A percentile compares a stretch with the other conserved stretches of the same genome.
These are phyloP conservation scores for Centella asiatica DNA, from an alignment of 129 eudicot species.

Conservation along the genomic window DNA sequence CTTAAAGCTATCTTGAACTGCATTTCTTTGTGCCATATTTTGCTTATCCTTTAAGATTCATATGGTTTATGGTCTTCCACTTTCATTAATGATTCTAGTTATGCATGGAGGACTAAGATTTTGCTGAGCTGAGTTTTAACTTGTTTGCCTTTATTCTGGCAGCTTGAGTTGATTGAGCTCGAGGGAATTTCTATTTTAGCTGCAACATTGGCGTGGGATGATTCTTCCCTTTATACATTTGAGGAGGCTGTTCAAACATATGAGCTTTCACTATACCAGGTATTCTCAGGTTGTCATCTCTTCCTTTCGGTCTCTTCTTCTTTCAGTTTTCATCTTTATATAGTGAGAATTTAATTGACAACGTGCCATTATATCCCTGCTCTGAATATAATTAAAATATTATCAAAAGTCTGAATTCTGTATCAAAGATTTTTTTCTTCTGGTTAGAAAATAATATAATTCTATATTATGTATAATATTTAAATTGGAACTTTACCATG, in stretches of 20 bases:
- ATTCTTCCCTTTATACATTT: conserved; percentile 32
- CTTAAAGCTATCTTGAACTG: not conserved
- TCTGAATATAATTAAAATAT: no score
- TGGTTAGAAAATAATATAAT: no score
- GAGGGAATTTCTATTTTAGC: conserved; percentile 52
- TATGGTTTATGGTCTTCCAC: not conserved
- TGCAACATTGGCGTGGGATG: conserved; percentile 62
- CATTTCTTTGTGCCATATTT: not conserved
- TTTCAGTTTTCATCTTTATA: not conserved
- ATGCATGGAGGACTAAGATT: conserved; percentile 5
- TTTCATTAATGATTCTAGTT: not conserved
- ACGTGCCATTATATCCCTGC: not conserved
- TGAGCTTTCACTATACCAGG: conserved; percentile 54
- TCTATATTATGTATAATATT: no score
- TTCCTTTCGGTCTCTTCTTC: conserved; percentile 7
- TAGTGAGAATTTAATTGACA: not conserved
- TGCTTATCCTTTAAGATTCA: not conserved
- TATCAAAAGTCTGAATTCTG: no score
- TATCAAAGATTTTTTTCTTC: no score
- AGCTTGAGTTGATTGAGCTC: conserved; percentile 50
- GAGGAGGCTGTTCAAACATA: conserved; percentile 47
- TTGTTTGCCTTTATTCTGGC: conserved; percentile 3
- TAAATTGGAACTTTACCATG: no score
- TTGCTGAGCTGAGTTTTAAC: conserved; percentile 9
- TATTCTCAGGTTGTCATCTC: conserved; percentile 34